These are phyloP conservation scores for Wickerhamomyces sydowiorum DNA, from an alignment of 805 yeast genomes.

Conservation along the genomic window DNA sequence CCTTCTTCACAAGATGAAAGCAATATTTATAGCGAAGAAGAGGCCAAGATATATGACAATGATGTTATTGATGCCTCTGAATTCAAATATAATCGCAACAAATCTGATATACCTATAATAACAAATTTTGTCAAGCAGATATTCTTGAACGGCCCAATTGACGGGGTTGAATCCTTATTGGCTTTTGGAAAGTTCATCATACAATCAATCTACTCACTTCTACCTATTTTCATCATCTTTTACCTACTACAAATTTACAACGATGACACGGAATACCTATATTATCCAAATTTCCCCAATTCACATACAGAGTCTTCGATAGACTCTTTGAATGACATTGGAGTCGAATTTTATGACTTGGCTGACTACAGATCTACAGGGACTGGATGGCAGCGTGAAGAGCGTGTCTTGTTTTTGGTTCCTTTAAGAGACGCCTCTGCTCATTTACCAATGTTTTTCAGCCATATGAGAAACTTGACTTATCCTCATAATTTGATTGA, in stretches of 20 bases:
- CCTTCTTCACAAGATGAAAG: not conserved
- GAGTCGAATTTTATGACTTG: conserved; percentile 70
- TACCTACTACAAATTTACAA: conserved; percentile 9
- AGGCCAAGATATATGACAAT: not conserved
- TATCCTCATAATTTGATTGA: conserved; percentile 87
- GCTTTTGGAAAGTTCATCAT: not conserved
- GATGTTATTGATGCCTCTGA: not conserved
- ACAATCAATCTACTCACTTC: not conserved
- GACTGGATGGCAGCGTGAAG: conserved; percentile 75
- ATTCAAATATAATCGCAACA: not conserved
- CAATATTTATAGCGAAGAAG: not conserved
- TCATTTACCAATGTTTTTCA: conserved; percentile 85
- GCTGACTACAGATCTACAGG: conserved; percentile 56
- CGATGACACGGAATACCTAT: conserved; percentile 9
- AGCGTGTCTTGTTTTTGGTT: conserved; percentile 77
- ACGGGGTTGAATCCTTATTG: not conserved
- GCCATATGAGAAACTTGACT: conserved; percentile 71
- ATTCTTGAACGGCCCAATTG: not conserved
- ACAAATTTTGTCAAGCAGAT: not conserved
- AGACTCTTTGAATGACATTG: conserved; percentile 23
- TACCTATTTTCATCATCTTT: not conserved
- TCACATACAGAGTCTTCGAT: conserved; percentile 22
- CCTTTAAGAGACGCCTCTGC: conserved; percentile 91
- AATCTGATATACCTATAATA: not conserved
- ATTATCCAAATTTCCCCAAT: conserved; percentile 30